Conservation (phyloP, 2,329 filamentous ascomycete genomes). For the Zelopaecilomyces penicillatus region DNA sequence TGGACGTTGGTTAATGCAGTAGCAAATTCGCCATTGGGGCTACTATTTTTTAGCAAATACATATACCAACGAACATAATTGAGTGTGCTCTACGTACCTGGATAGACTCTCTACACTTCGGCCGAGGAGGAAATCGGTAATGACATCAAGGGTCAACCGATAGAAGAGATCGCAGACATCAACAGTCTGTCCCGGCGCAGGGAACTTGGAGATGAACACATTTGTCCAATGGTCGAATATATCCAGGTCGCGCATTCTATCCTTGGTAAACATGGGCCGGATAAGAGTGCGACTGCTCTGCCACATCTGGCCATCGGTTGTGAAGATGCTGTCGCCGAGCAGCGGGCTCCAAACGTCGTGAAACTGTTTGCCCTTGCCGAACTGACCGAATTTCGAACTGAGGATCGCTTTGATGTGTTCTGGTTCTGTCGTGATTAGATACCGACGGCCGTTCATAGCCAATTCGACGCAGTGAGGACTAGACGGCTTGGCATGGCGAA, state of each 20-base stretch:
- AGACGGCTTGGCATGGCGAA: conserved; percentile 3
- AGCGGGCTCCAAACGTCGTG: conserved; percentile 68
- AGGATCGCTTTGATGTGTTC: conserved; percentile 89
- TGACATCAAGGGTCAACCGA: conserved; percentile 72
- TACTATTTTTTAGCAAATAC: conserved; percentile 23
- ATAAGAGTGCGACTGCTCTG: conserved; percentile 70
- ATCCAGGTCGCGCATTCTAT: conserved; percentile 72
- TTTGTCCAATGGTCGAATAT: conserved; percentile 52
- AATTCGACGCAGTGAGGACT: conserved; percentile 37
- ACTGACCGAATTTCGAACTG: conserved; percentile 78
- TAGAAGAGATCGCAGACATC: conserved; percentile 75
- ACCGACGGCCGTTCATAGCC: conserved; percentile 44
- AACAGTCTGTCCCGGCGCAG: conserved; percentile 43
- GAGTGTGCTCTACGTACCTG: conserved; percentile 37
- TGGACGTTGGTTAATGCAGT: conserved; percentile 75
- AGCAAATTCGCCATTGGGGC: conserved; percentile 61
- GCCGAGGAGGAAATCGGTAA: conserved; percentile 80
- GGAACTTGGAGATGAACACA: conserved; percentile 10
- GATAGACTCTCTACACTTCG: conserved; percentile 8
- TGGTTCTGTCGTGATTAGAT: conserved; percentile 70
- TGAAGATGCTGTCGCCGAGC: conserved; percentile 67
- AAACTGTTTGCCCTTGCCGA: conserved; percentile 71
- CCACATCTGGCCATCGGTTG: conserved; percentile 73
- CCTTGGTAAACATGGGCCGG: conserved; percentile 77
- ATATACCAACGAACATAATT: conserved; percentile 13